A percentile compares a stretch with the other conserved stretches of the same genome.
phyloP scores from a whole-genome alignment of 805 yeast species.

The Zygoascus tannicola region DNA sequence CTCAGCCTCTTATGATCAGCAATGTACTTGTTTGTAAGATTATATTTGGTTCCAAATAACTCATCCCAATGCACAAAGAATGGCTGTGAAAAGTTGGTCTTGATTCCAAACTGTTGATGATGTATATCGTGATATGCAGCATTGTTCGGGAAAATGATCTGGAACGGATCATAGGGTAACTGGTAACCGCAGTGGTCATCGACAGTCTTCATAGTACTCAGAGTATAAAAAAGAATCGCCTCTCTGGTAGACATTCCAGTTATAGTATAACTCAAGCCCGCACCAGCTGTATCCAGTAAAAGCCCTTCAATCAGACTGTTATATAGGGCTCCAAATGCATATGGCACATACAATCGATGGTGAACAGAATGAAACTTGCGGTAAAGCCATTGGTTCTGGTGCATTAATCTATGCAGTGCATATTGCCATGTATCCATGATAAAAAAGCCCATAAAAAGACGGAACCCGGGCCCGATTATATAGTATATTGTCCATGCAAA shows the following conservation, averaged over 20 bases:
- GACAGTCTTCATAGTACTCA: constrained; percentile 91
- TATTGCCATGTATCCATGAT: constrained; percentile 95
- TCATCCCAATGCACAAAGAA: constrained; percentile 93
- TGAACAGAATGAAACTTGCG: constrained; percentile 85
- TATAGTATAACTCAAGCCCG: constrained; percentile 67
- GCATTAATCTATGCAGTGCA: constrained; percentile 83
- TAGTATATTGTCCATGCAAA: constrained; percentile 46
- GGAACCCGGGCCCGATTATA: constrained; percentile 53
- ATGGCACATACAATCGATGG: constrained; percentile 89
- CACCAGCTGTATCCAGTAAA: constrained; percentile 81
- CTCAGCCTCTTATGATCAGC: constrained; percentile 51
- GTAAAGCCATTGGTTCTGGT: constrained; percentile 65
- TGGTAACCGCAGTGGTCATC: constrained; percentile 99
- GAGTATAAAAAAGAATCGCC: constrained; percentile 60
- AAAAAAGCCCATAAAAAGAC: constrained; percentile 52
- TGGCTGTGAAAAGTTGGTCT: constrained; percentile 90
- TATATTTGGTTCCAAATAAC: constrained; percentile 60
- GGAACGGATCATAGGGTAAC: constrained; percentile 86
- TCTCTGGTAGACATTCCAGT: constrained; percentile 69
- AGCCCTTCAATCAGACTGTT: constrained; percentile 94
- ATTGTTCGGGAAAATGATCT: constrained; percentile 84
- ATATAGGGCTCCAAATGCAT: constrained; percentile 92
- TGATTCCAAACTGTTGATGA: constrained; percentile 93
- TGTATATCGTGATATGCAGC: constrained; percentile 95
- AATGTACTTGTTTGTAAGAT: constrained; percentile 54